These are phyloP conservation scores for Zizania latifolia DNA, from an alignment of 176 grass and related monocot genomes.

Conservation along the genomic window DNA sequence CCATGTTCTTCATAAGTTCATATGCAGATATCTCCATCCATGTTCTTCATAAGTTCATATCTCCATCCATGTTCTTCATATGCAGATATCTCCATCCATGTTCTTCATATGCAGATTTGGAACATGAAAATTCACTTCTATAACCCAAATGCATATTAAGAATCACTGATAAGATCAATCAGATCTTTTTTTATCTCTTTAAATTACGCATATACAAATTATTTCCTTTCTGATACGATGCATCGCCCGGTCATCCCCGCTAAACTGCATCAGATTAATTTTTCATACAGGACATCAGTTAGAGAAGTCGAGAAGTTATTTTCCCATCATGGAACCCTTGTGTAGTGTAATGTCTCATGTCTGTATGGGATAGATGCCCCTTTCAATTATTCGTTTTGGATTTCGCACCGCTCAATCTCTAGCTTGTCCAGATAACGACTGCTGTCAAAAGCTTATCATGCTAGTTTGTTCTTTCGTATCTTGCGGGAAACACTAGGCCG, in stretches of 20 bases:
- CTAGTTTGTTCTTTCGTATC: background rate
- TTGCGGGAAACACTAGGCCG: background rate
- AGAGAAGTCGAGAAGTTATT: constrained; percentile 17
- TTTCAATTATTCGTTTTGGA: background rate
- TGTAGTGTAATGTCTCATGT: background rate
- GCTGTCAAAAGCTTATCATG: background rate
- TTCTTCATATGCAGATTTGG: background rate
- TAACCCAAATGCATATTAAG: background rate
- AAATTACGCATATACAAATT: background rate
- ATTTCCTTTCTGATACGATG: background rate
- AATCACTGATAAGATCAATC: background rate
- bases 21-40: no score
- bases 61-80: no score
- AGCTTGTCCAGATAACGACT: background rate
- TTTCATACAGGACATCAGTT: background rate
- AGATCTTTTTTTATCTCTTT: background rate
- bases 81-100: background rate
- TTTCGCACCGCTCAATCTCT: background rate
- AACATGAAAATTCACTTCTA: background rate
- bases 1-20: no score
- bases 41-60: no score
- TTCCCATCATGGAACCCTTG: background rate
- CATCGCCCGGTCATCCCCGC: background rate
- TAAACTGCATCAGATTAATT: background rate
- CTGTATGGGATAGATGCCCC: background rate